A percentile compares a stretch with the other conserved stretches of the same genome.
Conservation (phyloP, 2,329 filamentous ascomycete species). For the Neoascochyta sp. region DNA sequence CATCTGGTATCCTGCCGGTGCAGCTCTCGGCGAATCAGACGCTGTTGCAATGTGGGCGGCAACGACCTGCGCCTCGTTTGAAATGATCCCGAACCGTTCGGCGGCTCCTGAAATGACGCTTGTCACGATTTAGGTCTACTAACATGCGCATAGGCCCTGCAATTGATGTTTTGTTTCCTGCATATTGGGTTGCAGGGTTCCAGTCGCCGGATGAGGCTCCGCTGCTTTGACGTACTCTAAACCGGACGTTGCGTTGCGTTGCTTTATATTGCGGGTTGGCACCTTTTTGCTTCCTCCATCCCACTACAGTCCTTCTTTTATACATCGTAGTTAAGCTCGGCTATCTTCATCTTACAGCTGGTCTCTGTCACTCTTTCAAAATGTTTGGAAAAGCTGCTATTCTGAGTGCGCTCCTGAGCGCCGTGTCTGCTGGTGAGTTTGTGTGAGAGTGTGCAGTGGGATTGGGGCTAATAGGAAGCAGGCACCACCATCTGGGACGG, state of each 20-base stretch:
- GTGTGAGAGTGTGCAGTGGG: accelerated
- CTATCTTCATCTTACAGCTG: slow-evolving; percentile 17
- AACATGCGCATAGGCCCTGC: slow-evolving; percentile 9
- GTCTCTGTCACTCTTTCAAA: slow-evolving; percentile 18
- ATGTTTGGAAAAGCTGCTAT: slow-evolving; percentile 35
- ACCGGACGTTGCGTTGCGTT: slow-evolving; percentile 3
- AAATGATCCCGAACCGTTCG: slow-evolving; percentile 13
- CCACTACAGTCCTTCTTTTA: slow-evolving; percentile 22
- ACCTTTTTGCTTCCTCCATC: slow-evolving; percentile 4
- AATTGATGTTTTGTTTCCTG: slow-evolving; percentile 16
- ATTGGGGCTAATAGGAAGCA: slow-evolving; percentile 5
- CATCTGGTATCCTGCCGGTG: slow-evolving; percentile 8
- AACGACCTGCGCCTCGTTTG: slow-evolving; percentile 6
- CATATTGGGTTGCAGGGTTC: slow-evolving; percentile 14
- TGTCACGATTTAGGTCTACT: slow-evolving; percentile 10
- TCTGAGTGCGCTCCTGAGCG: slow-evolving; percentile 31
- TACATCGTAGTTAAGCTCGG: slow-evolving; percentile 11
- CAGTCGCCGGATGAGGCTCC: slow-evolving; percentile 8
- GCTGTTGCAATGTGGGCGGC: slow-evolving; percentile 7
- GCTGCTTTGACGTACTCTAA: slow-evolving; percentile 9
- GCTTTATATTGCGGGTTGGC: slow-evolving; percentile 8
- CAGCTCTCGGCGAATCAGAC: too few species aligned
- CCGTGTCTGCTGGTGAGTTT: slow-evolving; percentile 29
- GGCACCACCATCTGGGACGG: slow-evolving; percentile 61
- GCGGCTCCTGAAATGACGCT: slow-evolving; percentile 15